Conservation (phyloP, 768 basidiomycete species). For the Podaxis sp. region DNA sequence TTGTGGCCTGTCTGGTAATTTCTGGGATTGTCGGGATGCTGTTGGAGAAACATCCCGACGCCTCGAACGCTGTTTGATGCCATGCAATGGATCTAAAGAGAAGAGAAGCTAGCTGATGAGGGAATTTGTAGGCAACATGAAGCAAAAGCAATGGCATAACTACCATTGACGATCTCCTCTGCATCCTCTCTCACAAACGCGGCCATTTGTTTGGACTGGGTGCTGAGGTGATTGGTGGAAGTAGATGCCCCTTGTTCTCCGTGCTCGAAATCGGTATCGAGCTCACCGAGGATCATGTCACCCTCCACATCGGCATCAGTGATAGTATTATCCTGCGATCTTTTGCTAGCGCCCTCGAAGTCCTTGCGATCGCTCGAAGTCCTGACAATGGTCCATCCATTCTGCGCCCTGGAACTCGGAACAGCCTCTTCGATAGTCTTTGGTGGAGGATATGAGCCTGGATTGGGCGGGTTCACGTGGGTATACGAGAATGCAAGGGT, state of each 20-base stretch:
- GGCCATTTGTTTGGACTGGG: constrained; percentile 44
- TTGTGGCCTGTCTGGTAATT: constrained; percentile 23
- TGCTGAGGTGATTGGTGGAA: constrained; percentile 25
- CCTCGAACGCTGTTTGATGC: constrained; percentile 44
- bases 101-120: constrained; percentile 26
- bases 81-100: constrained; percentile 56
- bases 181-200: constrained; percentile 62
- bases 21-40: constrained; percentile 21
- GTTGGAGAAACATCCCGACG: constrained; percentile 34
- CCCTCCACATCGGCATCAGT: constrained; percentile 68
- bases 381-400: constrained; percentile 79
- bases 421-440: constrained; percentile 8
- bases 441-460: constrained; percentile 66
- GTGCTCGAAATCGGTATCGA: constrained; percentile 53
- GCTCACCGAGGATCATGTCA: constrained; percentile 75
- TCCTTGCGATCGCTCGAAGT: constrained; percentile 27
- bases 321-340: constrained; percentile 27
- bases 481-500: constrained; percentile 81
- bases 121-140: constrained; percentile 12
- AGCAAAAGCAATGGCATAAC: constrained; percentile 18
- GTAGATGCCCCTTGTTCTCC: constrained; percentile 21
- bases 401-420: constrained; percentile 29
- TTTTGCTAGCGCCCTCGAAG: constrained; percentile 16
- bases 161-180: constrained; percentile 78
- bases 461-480: constrained; percentile 70